Evolutionary conservation across 768 basidiomycete species (phyloP).

Genomic region (Sarcodon aspratus): DNA sequence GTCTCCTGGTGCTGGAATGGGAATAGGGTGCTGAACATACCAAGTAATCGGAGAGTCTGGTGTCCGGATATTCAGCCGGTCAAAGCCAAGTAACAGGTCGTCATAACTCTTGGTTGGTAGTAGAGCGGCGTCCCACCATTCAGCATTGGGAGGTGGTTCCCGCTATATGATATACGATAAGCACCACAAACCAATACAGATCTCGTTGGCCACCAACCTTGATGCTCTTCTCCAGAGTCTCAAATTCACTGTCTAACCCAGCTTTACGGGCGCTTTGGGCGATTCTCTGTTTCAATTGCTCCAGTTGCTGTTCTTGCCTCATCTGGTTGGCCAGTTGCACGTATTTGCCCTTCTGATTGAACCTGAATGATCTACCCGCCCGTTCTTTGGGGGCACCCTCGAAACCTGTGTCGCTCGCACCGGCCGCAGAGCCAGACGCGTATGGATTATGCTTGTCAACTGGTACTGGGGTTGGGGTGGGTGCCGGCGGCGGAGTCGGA

Average conservation of each 20-base stretch:
- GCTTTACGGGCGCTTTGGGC: conserved; percentile 90
- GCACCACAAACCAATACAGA: neutral
- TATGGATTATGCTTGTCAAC: conserved; percentile 67
- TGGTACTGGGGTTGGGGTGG: conserved; percentile 21
- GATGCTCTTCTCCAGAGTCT: conserved; percentile 83
- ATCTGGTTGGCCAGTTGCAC: conserved; percentile 61
- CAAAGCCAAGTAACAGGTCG: conserved; percentile 51
- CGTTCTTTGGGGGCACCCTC: conserved; percentile 70
- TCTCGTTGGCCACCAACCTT: conserved; percentile 37
- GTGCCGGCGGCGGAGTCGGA: conserved; percentile 44
- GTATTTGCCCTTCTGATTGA: conserved; percentile 92
- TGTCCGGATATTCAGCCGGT: conserved; percentile 51
- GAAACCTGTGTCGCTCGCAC: conserved; percentile 48
- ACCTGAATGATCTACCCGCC: conserved; percentile 59
- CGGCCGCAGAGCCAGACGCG: conserved; percentile 33
- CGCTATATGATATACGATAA: conserved; percentile 33
- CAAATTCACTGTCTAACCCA: conserved; percentile 86
- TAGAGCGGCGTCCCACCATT: conserved; percentile 96
- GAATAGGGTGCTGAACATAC: conserved; percentile 95
- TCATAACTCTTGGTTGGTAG: conserved; percentile 74
- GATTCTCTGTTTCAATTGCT: conserved; percentile 86
- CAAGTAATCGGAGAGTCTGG: conserved; percentile 70
- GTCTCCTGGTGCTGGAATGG: conserved; percentile 84
- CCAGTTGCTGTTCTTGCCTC: conserved; percentile 69
- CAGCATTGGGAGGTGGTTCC: conserved; percentile 76